Base-by-base conservation (phyloP, 2,329 filamentous ascomycete species). In the Coniella lustricola region DNA sequence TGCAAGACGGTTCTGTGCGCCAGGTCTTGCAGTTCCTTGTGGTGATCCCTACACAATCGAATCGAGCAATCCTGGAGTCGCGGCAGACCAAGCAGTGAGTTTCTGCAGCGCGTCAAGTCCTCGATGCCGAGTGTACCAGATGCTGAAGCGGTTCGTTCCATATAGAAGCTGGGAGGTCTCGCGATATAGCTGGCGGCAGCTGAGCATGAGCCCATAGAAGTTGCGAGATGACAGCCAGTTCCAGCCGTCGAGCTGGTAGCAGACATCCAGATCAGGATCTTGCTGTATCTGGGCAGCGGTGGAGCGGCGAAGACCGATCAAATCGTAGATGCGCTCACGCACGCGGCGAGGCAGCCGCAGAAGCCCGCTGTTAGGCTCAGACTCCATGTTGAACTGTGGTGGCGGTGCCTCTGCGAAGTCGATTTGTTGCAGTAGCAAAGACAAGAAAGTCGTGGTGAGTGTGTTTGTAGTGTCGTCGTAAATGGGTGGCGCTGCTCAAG, bases 151-250 rank as follows among this genome's bases (percentile, higher is more conserved):
- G 34, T 55, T 52, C 9, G 42, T 37, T 12, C 49, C 39, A 37
- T 54, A 55, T 2, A 55, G 25, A 2, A 54, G 36, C 18, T 42
- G 40, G 22, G 50, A 49, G 12, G 49, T 17, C 36, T 54, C 52
- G 10, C 32, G 10, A 17, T 55, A 46, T 16, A 54, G 41, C 40
- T 34, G 14, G 9, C 48, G 48, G 18, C 50, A 55, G 16, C 48
- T 53, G 22, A 53, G 39, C 9, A 55, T 38, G 3, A 54, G 42
- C 12, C 54, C 54, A 8, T 46, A 33, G 25, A 52, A 52, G 57
- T 25, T 16, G 20, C 17, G 10, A 29, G 40, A 13, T 1, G 3
- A 21, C 12, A 3, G 13, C 5, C 3, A 16, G 17, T 21, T 13
- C n/a, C n/a, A n/a, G n/a, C n/a, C n/a, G n/a, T n/a, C n/a, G n/a